Percentiles rank a stretch among this genome's conserved stretches.
These are phyloP conservation scores for Chlorella variabilis DNA, from an alignment of 163 green algal species.

Conservation along the genomic window DNA sequence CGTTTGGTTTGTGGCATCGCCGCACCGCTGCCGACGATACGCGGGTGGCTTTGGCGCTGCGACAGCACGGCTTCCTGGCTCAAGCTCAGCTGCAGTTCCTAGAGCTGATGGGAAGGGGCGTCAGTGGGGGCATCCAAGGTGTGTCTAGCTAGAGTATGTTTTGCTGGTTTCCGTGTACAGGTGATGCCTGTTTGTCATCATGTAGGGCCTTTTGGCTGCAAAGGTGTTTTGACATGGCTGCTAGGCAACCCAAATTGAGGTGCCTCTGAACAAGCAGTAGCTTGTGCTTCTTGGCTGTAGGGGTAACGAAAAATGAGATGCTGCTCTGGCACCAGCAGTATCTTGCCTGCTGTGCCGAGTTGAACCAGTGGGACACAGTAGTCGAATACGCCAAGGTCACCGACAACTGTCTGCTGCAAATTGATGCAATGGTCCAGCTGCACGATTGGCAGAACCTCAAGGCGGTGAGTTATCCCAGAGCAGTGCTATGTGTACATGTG, in stretches of 20 bases:
- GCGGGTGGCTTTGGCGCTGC: conserved; percentile 72
- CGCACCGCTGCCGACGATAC: conserved; percentile 69
- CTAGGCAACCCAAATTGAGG: too few relatives aligned
- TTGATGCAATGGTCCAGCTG: conserved; percentile 88
- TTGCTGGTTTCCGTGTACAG: too few relatives aligned
- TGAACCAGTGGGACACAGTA: conserved; percentile 95
- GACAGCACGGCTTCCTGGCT: conserved; percentile 89
- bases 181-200: neutral
- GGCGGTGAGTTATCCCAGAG: conserved; percentile 28
- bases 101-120: conserved; percentile 42
- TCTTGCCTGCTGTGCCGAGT: conserved; percentile 76
- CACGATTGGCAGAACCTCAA: conserved; percentile 79
- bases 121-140: conserved; percentile 35
- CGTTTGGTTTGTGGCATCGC: conserved; percentile 89
- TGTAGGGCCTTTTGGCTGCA: too few relatives aligned
- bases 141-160: neutral
- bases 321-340: conserved; percentile 94
- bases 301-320: conserved; percentile 76
- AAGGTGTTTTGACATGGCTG: too few relatives aligned
- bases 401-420: conserved; percentile 79
- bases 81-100: conserved; percentile 79
- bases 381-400: conserved; percentile 78
- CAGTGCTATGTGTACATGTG: neutral
- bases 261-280: neutral
- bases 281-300: neutral